These are phyloP conservation scores for Wakefieldia striispora DNA, from an alignment of 768 basidiomycete genomes.

Conservation along the genomic window DNA sequence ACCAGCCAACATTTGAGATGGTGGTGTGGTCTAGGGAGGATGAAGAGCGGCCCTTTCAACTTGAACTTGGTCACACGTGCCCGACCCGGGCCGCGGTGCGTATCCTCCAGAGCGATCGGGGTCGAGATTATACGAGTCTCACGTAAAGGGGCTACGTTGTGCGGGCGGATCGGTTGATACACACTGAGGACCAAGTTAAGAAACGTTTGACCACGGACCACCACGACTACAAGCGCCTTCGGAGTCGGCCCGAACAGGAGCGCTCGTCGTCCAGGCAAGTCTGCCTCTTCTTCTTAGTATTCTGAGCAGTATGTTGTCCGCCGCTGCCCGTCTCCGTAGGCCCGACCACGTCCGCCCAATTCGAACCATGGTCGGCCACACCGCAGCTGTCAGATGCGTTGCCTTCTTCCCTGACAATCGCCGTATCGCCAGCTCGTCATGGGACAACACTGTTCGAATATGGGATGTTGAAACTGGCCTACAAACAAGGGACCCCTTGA, in stretches of 20 bases:
- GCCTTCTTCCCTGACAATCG: constrained; percentile 30
- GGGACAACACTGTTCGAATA: constrained; percentile 27
- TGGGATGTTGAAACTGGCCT: constrained; percentile 26
- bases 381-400: constrained; percentile 24
- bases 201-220: too few species aligned
- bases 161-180: too few species aligned
- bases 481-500: constrained; percentile 14
- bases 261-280: constrained; percentile 15
- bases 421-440: constrained; percentile 23
- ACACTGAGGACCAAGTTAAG: too few species aligned
- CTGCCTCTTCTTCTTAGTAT: not conserved
- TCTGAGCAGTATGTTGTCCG: constrained; percentile 18
- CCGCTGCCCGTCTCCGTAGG: constrained; percentile 18
- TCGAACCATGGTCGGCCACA: constrained; percentile 34
- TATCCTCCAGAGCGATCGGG: too few species aligned
- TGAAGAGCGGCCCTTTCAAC: too few species aligned
- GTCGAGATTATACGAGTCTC: too few species aligned
- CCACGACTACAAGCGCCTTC: constrained; percentile 40
- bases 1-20: too few species aligned
- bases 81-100: too few species aligned
- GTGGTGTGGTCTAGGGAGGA: too few species aligned
- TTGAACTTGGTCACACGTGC: too few species aligned
- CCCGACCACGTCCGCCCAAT: constrained; percentile 26
- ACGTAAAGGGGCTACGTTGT: too few species aligned
- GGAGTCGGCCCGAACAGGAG: constrained; percentile 41